These are phyloP conservation scores for Pholiota microspora DNA, from an alignment of 768 basidiomycete species.

Conservation along the genomic window DNA sequence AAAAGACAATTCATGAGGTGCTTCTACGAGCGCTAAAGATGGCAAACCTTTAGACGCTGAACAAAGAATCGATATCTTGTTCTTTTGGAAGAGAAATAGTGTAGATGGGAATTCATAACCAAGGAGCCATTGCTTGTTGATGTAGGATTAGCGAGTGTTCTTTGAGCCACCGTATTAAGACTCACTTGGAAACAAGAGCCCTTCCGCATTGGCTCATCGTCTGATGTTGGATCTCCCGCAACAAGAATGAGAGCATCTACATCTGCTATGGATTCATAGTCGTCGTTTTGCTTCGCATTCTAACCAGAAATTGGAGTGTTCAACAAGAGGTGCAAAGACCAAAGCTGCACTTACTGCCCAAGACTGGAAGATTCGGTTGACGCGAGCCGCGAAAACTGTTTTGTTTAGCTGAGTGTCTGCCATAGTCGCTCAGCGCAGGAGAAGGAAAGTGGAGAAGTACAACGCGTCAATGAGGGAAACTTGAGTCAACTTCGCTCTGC, in stretches of 20 bases:
- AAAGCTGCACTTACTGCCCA: conserved; percentile 52
- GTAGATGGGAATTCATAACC: conserved; percentile 99
- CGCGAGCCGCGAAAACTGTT: conserved; percentile 49
- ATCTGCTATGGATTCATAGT: conserved; percentile 65
- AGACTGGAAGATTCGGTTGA: conserved; percentile 56
- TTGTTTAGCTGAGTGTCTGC: conserved; percentile 70
- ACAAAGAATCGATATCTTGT: conserved; percentile 76
- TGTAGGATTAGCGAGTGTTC: conserved; percentile 10
- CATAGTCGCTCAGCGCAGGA: conserved; percentile 37
- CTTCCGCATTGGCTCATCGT: conserved; percentile 90
- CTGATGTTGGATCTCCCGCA: conserved; percentile 76
- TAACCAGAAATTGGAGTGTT: conserved; percentile 25
- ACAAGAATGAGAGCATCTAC: conserved; percentile 68
- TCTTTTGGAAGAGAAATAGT: conserved; percentile 77
- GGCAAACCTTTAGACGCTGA: conserved; percentile 81
- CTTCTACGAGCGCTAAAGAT: conserved; percentile 2
- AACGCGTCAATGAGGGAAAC: conserved; percentile 22
- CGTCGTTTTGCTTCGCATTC: conserved; percentile 68
- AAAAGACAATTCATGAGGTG: conserved; percentile 6
- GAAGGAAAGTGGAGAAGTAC: conserved; percentile 18
- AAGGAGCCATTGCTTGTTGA: conserved; percentile 84
- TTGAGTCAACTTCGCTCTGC: conserved; percentile 13
- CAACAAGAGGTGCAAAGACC: conserved; percentile 5
- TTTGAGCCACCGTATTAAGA: conserved; percentile 2
- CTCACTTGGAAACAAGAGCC: conserved; percentile 87